Conservation (phyloP, 805 yeast species). For the Scheffersomyces coipomensis region DNA sequence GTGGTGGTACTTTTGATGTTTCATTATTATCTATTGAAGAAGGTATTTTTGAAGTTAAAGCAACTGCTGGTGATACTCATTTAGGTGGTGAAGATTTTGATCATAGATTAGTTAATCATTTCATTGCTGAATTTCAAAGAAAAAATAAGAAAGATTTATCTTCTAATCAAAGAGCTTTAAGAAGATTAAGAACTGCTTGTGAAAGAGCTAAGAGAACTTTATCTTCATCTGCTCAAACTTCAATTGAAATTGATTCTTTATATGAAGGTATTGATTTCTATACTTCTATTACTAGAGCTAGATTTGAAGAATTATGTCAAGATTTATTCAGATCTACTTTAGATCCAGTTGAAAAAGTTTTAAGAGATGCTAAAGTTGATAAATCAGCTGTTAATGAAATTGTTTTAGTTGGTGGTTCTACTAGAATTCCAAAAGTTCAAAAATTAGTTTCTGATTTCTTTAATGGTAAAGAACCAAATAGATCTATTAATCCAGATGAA, state of each 20-base stretch:
- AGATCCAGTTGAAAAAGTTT: conserved; percentile 94
- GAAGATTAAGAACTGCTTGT: conserved; percentile 98
- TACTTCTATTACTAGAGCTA: conserved; percentile 94
- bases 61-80: conserved; percentile 51
- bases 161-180: conserved; percentile 91
- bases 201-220: conserved; percentile 99
- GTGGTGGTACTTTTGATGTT: conserved; percentile 51
- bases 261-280: conserved; percentile 95
- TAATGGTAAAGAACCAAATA: conserved; percentile 96
- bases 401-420: conserved; percentile 96
- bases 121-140: conserved; percentile 94
- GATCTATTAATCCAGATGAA: conserved; percentile 96
- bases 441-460: conserved; percentile 94
- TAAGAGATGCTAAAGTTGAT: conserved; percentile 86
- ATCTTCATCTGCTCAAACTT: conserved; percentile 93
- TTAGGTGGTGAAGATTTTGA: conserved; percentile 98
- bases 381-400: conserved; percentile 89
- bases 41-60: conserved; percentile 49
- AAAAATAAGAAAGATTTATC: conserved; percentile 95
- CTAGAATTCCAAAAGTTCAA: conserved; percentile 97
- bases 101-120: conserved; percentile 91
- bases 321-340: conserved; percentile 90
- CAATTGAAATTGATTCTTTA: conserved; percentile 91
- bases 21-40: conserved; percentile 47
- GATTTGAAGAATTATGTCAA: conserved; percentile 95